A percentile compares a stretch with the other conserved stretches of the same genome.
These are phyloP conservation scores for Amaranthus cruentus DNA, from an alignment of 148 eudicot species.

Conservation along the genomic window DNA sequence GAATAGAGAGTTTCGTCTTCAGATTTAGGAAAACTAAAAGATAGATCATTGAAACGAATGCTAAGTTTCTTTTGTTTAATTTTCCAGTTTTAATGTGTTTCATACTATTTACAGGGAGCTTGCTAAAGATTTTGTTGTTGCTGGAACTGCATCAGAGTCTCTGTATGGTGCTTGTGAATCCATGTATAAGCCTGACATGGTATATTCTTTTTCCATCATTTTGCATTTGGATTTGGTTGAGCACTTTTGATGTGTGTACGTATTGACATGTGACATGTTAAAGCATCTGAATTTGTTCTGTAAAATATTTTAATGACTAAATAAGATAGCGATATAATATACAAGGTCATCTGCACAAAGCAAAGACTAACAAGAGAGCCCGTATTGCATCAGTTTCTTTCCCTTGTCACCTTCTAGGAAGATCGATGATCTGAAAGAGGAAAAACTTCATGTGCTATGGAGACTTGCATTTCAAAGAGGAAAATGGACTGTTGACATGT, in stretches of 20 bases:
- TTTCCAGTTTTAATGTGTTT: not conserved
- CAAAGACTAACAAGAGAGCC: too few species aligned
- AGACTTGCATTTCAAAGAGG: too few species aligned
- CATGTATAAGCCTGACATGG: constrained; percentile 98
- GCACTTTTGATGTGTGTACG: not conserved
- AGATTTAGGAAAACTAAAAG: not conserved
- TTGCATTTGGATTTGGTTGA: not conserved
- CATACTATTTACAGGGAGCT: constrained; percentile 56
- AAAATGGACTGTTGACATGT: too few species aligned
- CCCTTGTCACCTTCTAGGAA: too few species aligned
- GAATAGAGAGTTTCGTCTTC: not conserved
- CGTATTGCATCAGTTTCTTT: too few species aligned
- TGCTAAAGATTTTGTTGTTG: constrained; percentile 96
- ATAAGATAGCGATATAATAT: too few species aligned
- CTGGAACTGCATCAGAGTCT: constrained; percentile 93
- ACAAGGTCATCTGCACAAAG: too few species aligned
- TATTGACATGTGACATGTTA: not conserved
- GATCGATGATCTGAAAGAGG: too few species aligned
- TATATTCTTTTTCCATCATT: constrained; percentile 23
- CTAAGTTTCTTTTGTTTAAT: not conserved
- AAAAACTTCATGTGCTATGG: too few species aligned
- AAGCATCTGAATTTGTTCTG: too few species aligned
- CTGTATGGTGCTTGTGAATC: constrained; percentile 98
- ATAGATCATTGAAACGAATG: not conserved
- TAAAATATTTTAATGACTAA: too few species aligned